phyloP scores from a whole-genome alignment of 2,329 filamentous ascomycete species.

The Clonostachys sp. region DNA sequence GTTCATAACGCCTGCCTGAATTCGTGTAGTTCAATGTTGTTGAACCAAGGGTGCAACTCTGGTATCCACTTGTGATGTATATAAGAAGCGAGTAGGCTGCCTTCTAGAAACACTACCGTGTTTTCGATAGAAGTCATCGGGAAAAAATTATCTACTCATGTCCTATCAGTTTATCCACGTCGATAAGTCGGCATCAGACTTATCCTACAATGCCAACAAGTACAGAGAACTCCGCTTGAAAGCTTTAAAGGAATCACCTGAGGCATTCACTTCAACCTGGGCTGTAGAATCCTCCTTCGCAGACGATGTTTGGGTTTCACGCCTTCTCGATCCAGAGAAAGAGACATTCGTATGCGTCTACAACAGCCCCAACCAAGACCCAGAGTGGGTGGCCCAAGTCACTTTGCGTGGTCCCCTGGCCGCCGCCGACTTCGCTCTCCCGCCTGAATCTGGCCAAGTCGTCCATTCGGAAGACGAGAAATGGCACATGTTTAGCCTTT shows the following conservation, averaged over 20 bases:
- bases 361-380: background rate
- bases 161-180: background rate
- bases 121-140: too few relatives aligned
- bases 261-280: background rate
- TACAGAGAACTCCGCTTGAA: background rate
- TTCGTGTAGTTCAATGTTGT: too few relatives aligned
- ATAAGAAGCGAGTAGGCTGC: too few relatives aligned
- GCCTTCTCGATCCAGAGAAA: background rate
- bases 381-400: slow-evolving; percentile 4
- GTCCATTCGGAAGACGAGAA: slow-evolving; percentile 1
- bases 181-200: background rate
- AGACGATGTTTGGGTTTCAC: background rate
- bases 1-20: too few relatives aligned
- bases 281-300: background rate
- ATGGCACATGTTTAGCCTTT: slow-evolving; percentile 9
- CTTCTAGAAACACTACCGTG: too few relatives aligned
- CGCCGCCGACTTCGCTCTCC: background rate
- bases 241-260: background rate
- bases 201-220: background rate
- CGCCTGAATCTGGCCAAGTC: slow-evolving; percentile 1
- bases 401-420: slow-evolving; percentile 3
- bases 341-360: slow-evolving; percentile 3
- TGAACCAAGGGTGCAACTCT: too few relatives aligned
- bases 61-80: too few relatives aligned
- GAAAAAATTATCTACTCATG: background rate